A percentile compares a stretch with the other conserved stretches of the same genome.
These are phyloP conservation scores for Podospora fimiseda DNA, from an alignment of 495 filamentous ascomycete genomes.

Conservation along the genomic window DNA sequence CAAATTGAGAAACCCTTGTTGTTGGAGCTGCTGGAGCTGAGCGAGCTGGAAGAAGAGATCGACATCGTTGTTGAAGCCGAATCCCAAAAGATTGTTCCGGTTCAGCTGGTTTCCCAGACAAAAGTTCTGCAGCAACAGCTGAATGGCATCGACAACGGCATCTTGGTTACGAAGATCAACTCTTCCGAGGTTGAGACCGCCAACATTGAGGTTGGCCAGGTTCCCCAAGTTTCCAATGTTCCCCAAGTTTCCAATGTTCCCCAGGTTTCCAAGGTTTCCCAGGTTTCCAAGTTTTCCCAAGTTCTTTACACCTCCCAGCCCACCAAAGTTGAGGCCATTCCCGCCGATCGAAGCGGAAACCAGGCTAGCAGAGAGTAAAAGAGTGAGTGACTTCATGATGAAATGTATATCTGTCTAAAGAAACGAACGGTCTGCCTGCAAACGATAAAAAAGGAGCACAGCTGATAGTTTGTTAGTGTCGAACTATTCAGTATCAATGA, in stretches of 20 bases:
- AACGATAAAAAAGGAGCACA: conserved; percentile 3
- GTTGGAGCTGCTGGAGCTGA: conserved; percentile 35
- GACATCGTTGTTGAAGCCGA: conserved; percentile 30
- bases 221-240: neutral
- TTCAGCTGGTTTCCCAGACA: conserved; percentile 32
- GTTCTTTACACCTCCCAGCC: conserved; percentile 1
- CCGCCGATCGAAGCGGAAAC: conserved; percentile 19
- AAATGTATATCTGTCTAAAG: neutral
- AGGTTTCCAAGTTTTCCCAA: conserved; percentile 1
- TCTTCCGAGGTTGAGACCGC: conserved; percentile 37
- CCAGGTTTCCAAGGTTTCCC: neutral
- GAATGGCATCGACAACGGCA: conserved; percentile 24
- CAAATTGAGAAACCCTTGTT: conserved; percentile 33
- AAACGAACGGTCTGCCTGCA: conserved; percentile 6
- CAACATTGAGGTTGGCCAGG: conserved; percentile 15
- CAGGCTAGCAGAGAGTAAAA: conserved; percentile 27
- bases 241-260: neutral
- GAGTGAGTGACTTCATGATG: conserved; percentile 23
- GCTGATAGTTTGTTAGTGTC: neutral
- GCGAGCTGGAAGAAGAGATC: conserved; percentile 39
- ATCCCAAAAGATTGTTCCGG: conserved; percentile 21
- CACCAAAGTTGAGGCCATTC: conserved; percentile 3
- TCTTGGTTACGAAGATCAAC: conserved; percentile 40
- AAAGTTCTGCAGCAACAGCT: conserved; percentile 28
- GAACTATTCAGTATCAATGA: neutral